Evolutionary conservation across 257 asterid genomes (phyloP).

Genomic region (Solanum ossicruentum): DNA sequence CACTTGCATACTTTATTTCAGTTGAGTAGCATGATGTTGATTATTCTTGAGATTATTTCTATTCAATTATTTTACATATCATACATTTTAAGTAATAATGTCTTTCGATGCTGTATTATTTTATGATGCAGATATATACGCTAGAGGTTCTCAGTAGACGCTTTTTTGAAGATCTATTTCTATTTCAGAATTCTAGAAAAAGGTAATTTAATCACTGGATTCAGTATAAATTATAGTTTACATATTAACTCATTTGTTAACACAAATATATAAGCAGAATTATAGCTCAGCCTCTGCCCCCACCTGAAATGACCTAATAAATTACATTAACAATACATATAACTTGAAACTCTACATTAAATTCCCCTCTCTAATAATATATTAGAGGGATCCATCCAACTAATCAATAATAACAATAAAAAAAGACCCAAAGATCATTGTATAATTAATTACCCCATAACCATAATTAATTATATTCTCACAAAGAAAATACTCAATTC

Average conservation of each 20-base stretch:
- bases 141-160: too few relatives aligned
- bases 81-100: too few relatives aligned
- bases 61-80: too few relatives aligned
- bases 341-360: not conserved
- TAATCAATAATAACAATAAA: not conserved
- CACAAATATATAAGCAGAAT: not conserved
- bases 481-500: conserved; percentile 93
- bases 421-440: not conserved
- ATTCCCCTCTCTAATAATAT: not conserved
- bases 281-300: not conserved
- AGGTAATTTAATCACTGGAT: not conserved
- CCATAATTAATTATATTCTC: conserved; percentile 22
- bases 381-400: not conserved
- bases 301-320: not conserved
- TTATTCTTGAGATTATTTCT: too few relatives aligned
- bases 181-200: not conserved
- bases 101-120: too few relatives aligned
- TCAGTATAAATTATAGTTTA: not conserved
- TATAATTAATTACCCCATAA: not conserved
- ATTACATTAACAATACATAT: not conserved
- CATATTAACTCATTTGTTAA: not conserved
- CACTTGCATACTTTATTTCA: too few relatives aligned
- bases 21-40: too few relatives aligned
- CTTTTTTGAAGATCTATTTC: too few relatives aligned
- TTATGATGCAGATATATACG: too few relatives aligned